Evolutionary conservation across 495 filamentous ascomycete species (phyloP).

Genomic region (Penicillium desertorum): DNA sequence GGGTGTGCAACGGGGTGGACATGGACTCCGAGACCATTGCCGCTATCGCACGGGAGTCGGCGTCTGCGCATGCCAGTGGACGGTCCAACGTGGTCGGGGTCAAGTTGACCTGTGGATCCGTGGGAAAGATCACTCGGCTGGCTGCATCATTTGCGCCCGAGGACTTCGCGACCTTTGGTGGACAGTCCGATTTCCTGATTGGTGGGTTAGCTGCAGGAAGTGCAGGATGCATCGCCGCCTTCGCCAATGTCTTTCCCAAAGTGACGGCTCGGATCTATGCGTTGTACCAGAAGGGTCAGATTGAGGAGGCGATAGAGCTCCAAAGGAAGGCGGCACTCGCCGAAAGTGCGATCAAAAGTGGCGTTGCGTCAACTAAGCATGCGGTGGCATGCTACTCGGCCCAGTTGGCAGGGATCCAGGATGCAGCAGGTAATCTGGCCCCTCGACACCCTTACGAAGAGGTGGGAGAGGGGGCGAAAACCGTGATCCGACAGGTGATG

Average conservation of each 20-base stretch:
- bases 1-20: conserved; percentile 69
- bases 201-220: conserved; percentile 46
- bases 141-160: conserved; percentile 53
- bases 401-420: conserved; percentile 23
- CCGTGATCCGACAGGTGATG: conserved; percentile 48
- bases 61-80: conserved; percentile 44
- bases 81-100: conserved; percentile 59
- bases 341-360: conserved; percentile 80
- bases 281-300: conserved; percentile 61
- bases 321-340: conserved; percentile 72
- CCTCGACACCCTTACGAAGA: conserved; percentile 57
- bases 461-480: conserved; percentile 48
- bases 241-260: conserved; percentile 67
- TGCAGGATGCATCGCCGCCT: conserved; percentile 63
- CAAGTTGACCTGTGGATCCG: conserved; percentile 68
- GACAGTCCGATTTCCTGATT: conserved; percentile 69
- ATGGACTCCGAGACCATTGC: conserved; percentile 61
- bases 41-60: conserved; percentile 45
- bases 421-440: conserved; percentile 32
- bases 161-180: conserved; percentile 65
- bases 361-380: conserved; percentile 66
- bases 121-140: conserved; percentile 63
- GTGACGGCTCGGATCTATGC: conserved; percentile 61
- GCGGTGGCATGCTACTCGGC: conserved; percentile 47
- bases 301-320: conserved; percentile 63